A percentile compares a stretch with the other conserved stretches of the same genome.
phyloP scores from a whole-genome alignment of 1,284 basidiomycete species.

The Taiwanofungus camphoratus region DNA sequence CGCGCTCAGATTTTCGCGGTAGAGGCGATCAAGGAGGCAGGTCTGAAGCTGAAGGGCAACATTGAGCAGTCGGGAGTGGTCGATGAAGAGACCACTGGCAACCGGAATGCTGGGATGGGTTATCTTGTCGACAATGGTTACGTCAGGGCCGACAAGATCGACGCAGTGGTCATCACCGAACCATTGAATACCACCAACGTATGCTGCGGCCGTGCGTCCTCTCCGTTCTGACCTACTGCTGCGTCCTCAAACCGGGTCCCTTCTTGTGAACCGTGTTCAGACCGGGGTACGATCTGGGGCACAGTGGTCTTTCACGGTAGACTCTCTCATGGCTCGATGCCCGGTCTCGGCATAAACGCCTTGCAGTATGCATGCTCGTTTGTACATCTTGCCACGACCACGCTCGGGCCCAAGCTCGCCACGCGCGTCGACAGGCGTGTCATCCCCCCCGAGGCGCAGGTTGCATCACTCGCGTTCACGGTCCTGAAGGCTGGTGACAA shows the following conservation, averaged over 20 bases:
- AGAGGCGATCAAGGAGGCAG: slow-evolving; percentile 8
- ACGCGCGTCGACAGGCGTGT: slow-evolving; percentile 4
- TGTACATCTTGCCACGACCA: slow-evolving; percentile 7
- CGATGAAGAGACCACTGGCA: slow-evolving; percentile 10
- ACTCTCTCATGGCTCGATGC: slow-evolving; percentile 10
- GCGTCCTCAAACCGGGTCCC: background rate
- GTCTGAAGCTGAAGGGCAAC: slow-evolving; percentile 7
- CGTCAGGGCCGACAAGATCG: slow-evolving; percentile 8
- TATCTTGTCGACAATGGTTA: slow-evolving; percentile 10
- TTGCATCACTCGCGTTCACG: slow-evolving; percentile 9
- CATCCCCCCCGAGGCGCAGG: slow-evolving; percentile 8
- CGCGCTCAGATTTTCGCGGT: slow-evolving; percentile 9
- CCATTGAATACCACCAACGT: slow-evolving; percentile 11
- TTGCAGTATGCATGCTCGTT: slow-evolving; percentile 10
- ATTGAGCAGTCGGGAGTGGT: slow-evolving; percentile 10
- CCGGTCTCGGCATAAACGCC: slow-evolving; percentile 10
- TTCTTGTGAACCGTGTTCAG: background rate
- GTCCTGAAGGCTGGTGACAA: slow-evolving; percentile 5
- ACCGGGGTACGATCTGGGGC: slow-evolving; percentile 12
- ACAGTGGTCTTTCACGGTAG: slow-evolving; percentile 8
- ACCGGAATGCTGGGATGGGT: slow-evolving; percentile 9
- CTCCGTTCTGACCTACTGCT: background rate
- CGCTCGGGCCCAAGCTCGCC: slow-evolving; percentile 4
- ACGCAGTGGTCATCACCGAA: slow-evolving; percentile 11
- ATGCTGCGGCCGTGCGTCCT: slow-evolving; percentile 10